Base-by-base conservation (phyloP, 2,329 filamentous ascomycete species). In the Cadophora malorum region DNA sequence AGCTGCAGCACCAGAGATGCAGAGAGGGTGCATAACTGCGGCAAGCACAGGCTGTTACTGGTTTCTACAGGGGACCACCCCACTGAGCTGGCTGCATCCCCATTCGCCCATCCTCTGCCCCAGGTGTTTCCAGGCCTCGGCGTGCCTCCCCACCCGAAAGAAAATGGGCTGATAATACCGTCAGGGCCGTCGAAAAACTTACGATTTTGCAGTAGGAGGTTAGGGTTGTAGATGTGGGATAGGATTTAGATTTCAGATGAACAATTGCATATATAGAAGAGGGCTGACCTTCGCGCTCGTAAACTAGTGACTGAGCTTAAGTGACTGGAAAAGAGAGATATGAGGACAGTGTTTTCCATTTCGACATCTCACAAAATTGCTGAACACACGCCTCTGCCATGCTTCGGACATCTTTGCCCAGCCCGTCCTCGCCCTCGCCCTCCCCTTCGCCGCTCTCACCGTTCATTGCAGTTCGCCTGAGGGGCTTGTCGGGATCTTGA, bases 131-230 rank as follows among this genome's bases (percentile, higher is more conserved):
- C n/a, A n/a, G 25, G 52, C 19, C 52, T 38, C 10, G 31, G 58
- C 58, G 14, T 45, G 58, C 58, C 38, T 47, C 35, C 16, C 35
- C 23, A 31, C 35, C 35, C 23, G 14, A 16, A 9, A 31, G 49
- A 64, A 47, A 69, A 69, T 71, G 70, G 66, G 61, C 68, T 71
- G 68, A 71, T 71, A 61, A 56, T 71, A 60, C 63, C 70, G 70
- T 70, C 67, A 68, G 63, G 63, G 59, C 56, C 28, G 50, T 63
- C 49, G 63, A 59, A 68, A 71, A 71, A 58, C 68, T 68, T 65
- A 62, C 58, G 68, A 70, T 67, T 63, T 60, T 28, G 31, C n/a
- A 23, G 33, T 50, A 59, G 52, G 45, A 45, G 28, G 41, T 23
- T 55, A 28, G 25, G 59, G 14, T 25, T 58, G 45, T 58, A 25